These are phyloP conservation scores for Smittium culicis DNA, from an alignment of 371 early-diverging fungal genomes.

Conservation along the genomic window DNA sequence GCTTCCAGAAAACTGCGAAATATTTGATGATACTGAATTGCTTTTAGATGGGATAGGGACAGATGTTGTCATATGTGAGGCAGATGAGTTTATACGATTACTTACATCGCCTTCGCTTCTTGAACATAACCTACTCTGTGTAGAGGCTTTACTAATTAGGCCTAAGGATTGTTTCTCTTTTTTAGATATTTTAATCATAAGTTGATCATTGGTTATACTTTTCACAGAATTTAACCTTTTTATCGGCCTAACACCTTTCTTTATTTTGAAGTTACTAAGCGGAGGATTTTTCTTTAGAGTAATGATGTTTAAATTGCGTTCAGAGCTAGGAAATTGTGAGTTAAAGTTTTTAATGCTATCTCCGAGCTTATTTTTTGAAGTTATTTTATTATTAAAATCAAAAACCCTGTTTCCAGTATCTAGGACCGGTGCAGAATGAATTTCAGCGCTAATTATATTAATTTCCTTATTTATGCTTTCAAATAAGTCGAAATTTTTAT, in stretches of 20 bases:
- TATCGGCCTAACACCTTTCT: neutral
- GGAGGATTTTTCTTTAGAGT: no score
- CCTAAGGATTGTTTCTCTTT: no score
- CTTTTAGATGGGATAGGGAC: neutral
- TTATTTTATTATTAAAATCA: no score
- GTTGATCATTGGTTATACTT: neutral
- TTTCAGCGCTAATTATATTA: neutral
- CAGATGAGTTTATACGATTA: neutral
- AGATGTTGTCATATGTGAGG: neutral
- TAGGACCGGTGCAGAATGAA: neutral
- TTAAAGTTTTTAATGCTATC: no score
- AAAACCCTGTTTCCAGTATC: neutral
- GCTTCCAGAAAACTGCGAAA: no score
- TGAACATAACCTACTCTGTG: no score
- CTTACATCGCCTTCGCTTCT: neutral
- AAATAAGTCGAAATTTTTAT: neutral
- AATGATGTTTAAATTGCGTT: no score
- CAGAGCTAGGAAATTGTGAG: no score
- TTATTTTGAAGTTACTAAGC: no score
- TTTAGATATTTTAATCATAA: no score
- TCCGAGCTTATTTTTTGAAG: no score
- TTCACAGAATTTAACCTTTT: neutral
- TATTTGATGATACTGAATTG: neutral
- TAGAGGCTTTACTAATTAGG: no score
- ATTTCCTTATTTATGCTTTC: neutral